Evolutionary conservation across 306 rosid species (phyloP), one percentile per base, ranked within the genome.

Genomic region (Coriaria nepalensis): DNA sequence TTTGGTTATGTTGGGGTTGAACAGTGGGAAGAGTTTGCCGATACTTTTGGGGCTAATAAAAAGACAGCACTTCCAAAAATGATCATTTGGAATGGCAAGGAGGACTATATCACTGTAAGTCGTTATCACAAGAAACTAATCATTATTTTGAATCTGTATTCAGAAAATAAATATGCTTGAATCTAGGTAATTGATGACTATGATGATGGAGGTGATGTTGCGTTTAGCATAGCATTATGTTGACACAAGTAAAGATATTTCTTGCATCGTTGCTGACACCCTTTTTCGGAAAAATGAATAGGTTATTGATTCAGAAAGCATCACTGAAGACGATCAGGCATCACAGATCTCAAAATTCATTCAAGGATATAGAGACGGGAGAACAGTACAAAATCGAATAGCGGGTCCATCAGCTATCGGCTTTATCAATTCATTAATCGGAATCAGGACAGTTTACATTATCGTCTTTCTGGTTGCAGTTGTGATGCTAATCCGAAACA

Each of bases 1-100:
- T 92, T 92, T 73, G 81, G 93, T 63, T 82, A 77, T 40, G 93
- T 85, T 45, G 96, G 98, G 55, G 63, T 76, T 64, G 68, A 63
- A 64, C 98, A 92, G 69, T 67, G 74, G 70, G 96, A 62, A 13
- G 93, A 85, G 33, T 92, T 92, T 64, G 83, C 98, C 13, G 96
- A 85, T 44, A 67, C 82, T 4, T 90, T 90, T 42, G 84, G 76
- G 29, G 75, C 60, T 13, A 61, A 57, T 66, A 72, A 67, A 48
- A 70, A 62, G 32, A 52, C 78, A 53, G 54, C 67, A 52, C 70
- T 79, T 36, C 98, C 96, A 49, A 85, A 82, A 71, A 77, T 92
- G 87, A 68, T 92, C 50, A 20, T 92, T 53, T 85, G 98, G 98
- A 74, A 82, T 64, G 80, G 87, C 70, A 56, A 68, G 55, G 87